These are phyloP conservation scores for Pleoardoris graminearum DNA, from an alignment of 2,329 filamentous ascomycete genomes.

Conservation along the genomic window DNA sequence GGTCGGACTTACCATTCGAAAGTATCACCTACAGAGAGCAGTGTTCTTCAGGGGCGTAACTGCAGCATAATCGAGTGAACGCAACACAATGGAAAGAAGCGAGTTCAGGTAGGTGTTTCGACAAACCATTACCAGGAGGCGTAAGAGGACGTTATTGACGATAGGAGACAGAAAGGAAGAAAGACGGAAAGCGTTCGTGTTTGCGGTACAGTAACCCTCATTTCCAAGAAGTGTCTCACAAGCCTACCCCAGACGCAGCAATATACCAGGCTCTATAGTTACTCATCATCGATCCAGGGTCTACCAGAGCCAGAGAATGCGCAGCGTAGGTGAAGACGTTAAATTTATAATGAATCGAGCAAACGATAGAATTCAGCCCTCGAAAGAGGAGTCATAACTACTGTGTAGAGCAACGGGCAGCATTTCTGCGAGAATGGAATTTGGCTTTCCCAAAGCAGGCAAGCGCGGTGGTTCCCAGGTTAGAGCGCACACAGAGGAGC, in stretches of 20 bases:
- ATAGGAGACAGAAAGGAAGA: neutral
- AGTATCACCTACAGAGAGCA: neutral
- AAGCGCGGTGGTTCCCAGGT: no score
- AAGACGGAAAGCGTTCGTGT: neutral
- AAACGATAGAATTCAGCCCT: neutral
- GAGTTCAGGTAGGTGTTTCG: no score
- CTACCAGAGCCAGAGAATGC: neutral
- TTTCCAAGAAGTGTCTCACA: neutral
- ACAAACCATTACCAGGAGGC: no score
- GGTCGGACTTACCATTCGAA: neutral
- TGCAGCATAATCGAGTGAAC: conserved; percentile 2
- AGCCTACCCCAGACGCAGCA: neutral
- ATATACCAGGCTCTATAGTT: neutral
- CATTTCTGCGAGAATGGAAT: no score
- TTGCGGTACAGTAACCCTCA: neutral
- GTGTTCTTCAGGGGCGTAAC: neutral
- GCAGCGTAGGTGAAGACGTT: no score
- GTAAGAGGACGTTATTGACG: neutral
- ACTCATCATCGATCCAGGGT: neutral
- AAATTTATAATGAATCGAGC: neutral
- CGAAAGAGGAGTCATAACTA: neutral
- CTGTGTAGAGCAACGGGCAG: no score
- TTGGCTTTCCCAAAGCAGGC: neutral
- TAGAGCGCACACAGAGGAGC: no score
- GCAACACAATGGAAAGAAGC: no score